Base-by-base conservation (phyloP, 1,284 basidiomycete genomes). In the Cutaneotrichosporon arboriforme region DNA sequence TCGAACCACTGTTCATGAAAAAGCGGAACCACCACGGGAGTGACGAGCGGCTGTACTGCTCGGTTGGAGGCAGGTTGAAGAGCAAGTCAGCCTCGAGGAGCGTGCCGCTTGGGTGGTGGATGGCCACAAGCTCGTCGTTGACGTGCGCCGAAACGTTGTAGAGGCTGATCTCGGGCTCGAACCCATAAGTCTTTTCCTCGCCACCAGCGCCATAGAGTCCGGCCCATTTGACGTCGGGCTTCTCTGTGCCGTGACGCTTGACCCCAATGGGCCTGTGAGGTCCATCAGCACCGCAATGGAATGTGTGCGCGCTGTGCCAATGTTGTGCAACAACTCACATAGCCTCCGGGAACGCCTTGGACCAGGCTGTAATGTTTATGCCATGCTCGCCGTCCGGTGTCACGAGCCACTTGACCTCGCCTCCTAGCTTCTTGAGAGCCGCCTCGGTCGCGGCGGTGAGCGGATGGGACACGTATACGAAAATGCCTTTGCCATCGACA, bases 51-150 rank as follows among this genome's bases (percentile, higher is more conserved):
- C 72, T 73, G 64, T 78, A 78, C 77, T 97, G 92, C 73, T 97
- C 93, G 0, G 74, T 84, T 4, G 83, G 79, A 0, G 92, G 92
- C 7, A 97, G 77, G 75, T 97, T 97, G 78, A 94, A 85, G 4
- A 97, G 71, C 41, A 97, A 77, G 70, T 98, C 94, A 1, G 88
- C 94, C 68, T 88, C 79, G 52, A 97, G 81, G 50, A 97, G 77
- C 0, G 87, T 85, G 68, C 84, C 88, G 14, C 84, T 86, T 0
- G 83, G 80, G 14, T 79, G 76, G 68, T 97, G 94, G 58, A 88
- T 81, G 72, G 93, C 96, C 0, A 89, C 89, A 15, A 96, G 83
- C 59, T 97, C 94, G 69, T 90, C 84, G 71, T 91, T 93, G 61
- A 77, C 78, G 72, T 87, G 85, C 0, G 89, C 87, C 13, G 87